Evolutionary conservation across 225 moss, liverwort and hornwort species (phyloP).

Genomic region (Pseudoscleropodium purum): DNA sequence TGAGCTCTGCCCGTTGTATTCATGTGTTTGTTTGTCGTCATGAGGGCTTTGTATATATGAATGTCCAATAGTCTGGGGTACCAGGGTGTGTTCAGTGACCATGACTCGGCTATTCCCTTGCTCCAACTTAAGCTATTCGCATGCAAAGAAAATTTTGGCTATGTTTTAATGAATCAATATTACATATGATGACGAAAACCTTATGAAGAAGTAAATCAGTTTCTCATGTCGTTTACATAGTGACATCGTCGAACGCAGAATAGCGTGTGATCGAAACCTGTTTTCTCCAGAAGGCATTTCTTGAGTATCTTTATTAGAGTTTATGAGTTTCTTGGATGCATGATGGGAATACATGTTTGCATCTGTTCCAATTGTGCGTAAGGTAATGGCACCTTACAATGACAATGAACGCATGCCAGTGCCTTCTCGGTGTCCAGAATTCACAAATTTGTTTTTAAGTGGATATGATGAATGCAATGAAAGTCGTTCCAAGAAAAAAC

Average conservation of each 20-base stretch:
- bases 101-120: background rate
- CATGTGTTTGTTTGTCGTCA: background rate
- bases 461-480: too few species aligned
- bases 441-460: too few species aligned
- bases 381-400: background rate
- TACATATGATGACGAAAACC: too few species aligned
- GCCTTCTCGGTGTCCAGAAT: background rate
- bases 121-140: rapidly evolving
- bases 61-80: background rate
- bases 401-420: background rate
- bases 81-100: background rate
- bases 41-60: too few species aligned
- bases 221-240: too few species aligned
- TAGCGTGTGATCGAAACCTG: background rate
- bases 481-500: too few species aligned
- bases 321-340: too few species aligned
- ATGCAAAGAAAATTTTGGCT: too few species aligned
- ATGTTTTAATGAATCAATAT: too few species aligned
- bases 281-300: background rate
- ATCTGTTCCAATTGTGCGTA: background rate
- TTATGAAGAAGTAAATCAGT: background rate
- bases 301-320: background rate
- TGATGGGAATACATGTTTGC: too few species aligned
- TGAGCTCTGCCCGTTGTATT: background rate
- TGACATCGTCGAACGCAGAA: too few species aligned